Conservation (phyloP, 2,329 filamentous ascomycete genomes). For the Colletotrichum costaricense region DNA sequence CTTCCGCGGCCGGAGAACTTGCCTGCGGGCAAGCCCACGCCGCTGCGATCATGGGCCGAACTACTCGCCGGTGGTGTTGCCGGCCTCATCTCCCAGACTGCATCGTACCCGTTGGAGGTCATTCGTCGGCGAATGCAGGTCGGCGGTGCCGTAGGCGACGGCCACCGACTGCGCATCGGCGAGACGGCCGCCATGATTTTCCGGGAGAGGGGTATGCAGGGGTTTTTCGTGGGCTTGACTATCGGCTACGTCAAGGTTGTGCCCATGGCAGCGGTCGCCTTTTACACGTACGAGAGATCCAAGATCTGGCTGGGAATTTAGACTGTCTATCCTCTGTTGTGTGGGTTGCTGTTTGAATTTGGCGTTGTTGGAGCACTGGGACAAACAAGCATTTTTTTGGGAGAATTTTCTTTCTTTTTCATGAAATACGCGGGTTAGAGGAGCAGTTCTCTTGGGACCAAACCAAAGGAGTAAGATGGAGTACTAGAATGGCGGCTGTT, state of each 20-base stretch:
- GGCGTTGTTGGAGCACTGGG: slow-evolving; percentile 32
- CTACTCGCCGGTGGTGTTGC: slow-evolving; percentile 86
- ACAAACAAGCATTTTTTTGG: slow-evolving; percentile 26
- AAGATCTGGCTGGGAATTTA: slow-evolving; percentile 75
- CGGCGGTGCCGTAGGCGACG: slow-evolving; percentile 92
- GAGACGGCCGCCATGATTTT: slow-evolving; percentile 85
- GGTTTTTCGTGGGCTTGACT: slow-evolving; percentile 92
- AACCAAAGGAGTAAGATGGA: not conserved
- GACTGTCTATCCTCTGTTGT: not conserved
- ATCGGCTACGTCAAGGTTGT: slow-evolving; percentile 97
- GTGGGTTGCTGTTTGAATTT: slow-evolving; percentile 12
- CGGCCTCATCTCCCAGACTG: slow-evolving; percentile 89
- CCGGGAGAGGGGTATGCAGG: slow-evolving; percentile 78
- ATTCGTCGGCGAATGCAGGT: slow-evolving; percentile 96
- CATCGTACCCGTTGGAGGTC: slow-evolving; percentile 94
- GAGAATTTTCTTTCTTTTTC: not conserved
- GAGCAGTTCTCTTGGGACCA: not conserved
- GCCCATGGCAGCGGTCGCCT: slow-evolving; percentile 82
- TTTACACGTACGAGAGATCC: slow-evolving; percentile 74
- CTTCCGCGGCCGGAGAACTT: slow-evolving; percentile 69
- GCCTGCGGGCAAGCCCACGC: slow-evolving; percentile 71
- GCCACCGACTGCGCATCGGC: slow-evolving; percentile 78
- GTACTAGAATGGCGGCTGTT: slow-evolving; percentile 25
- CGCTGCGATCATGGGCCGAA: slow-evolving; percentile 87
- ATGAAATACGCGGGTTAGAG: slow-evolving; percentile 20